Evolutionary conservation across 164 flowering plant genomes (phyloP).

Genomic region (Vitis rotundifolia): DNA sequence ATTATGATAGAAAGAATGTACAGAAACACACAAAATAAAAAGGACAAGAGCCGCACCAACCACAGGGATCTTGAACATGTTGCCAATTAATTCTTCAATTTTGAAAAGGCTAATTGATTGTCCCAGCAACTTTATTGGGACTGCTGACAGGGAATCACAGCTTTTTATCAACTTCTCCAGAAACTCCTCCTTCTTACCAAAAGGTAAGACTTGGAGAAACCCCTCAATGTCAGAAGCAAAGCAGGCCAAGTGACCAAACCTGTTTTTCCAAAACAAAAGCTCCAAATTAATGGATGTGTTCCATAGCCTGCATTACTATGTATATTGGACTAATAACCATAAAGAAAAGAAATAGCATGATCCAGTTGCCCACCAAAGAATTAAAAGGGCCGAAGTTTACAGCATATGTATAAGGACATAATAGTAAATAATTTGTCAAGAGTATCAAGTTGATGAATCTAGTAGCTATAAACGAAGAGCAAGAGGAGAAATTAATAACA

Average conservation of each 20-base stretch:
- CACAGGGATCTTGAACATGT: conserved; percentile 40
- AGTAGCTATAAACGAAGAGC: not conserved
- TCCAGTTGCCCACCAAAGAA: too few species aligned
- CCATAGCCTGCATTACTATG: too few species aligned
- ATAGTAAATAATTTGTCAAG: not conserved
- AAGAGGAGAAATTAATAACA: not conserved
- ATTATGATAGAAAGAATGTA: not conserved
- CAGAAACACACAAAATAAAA: not conserved
- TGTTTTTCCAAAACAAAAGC: conserved; percentile 29
- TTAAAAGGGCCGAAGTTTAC: not conserved
- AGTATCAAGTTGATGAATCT: not conserved
- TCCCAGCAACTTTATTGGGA: conserved; percentile 54
- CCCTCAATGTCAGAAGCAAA: conserved; percentile 73
- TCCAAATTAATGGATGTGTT: not conserved
- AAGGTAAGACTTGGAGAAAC: conserved; percentile 52
- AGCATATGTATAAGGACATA: not conserved
- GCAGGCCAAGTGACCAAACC: conserved; percentile 87
- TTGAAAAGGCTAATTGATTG: conserved; percentile 55
- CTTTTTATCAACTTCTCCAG: conserved; percentile 39
- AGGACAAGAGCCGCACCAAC: conserved; percentile 37
- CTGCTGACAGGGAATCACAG: conserved; percentile 27
- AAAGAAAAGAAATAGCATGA: not conserved
- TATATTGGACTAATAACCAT: too few species aligned
- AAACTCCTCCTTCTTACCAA: conserved; percentile 43
- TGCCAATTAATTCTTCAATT: conserved; percentile 54